A percentile compares a stretch with the other conserved stretches of the same genome.
These are phyloP conservation scores for Sporothrix humicola DNA, from an alignment of 2,329 filamentous ascomycete species.

Conservation along the genomic window DNA sequence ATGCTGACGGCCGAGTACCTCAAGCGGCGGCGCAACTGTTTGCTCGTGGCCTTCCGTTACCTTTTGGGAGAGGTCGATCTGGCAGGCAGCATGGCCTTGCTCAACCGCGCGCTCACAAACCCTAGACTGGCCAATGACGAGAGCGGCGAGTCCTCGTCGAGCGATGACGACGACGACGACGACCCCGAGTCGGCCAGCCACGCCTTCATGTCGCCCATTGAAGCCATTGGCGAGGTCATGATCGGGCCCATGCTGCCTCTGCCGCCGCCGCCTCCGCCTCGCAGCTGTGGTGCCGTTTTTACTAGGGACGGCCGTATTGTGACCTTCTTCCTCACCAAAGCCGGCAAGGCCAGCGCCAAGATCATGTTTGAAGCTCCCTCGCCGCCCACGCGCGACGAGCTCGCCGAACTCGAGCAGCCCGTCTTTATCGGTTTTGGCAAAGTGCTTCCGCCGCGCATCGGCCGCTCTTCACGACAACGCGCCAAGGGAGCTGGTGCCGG, in stretches of 20 bases:
- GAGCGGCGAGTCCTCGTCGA: slow-evolving; percentile 57
- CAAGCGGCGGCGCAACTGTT: slow-evolving; percentile 63
- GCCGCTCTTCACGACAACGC: slow-evolving; percentile 49
- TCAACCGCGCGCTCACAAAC: slow-evolving; percentile 60
- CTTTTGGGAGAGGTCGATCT: slow-evolving; percentile 67
- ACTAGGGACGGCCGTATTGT: slow-evolving; percentile 66
- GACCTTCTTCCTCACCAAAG: slow-evolving; percentile 73
- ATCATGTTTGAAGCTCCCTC: slow-evolving; percentile 56
- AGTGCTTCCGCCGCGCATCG: slow-evolving; percentile 31
- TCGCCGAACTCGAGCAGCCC: slow-evolving; percentile 36
- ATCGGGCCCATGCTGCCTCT: slow-evolving; percentile 13
- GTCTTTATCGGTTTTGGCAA: slow-evolving; percentile 39
- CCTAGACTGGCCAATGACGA: slow-evolving; percentile 62
- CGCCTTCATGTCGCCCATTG: slow-evolving; percentile 21
- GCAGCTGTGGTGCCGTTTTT: slow-evolving; percentile 66
- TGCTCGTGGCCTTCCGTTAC: slow-evolving; percentile 67
- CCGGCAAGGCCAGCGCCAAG: slow-evolving; percentile 60
- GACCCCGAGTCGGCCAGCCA: slow-evolving; percentile 59
- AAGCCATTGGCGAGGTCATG: background rate
- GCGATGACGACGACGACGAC: slow-evolving; percentile 57
- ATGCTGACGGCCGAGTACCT: slow-evolving; percentile 62
- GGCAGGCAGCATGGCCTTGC: slow-evolving; percentile 64
- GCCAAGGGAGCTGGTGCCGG: slow-evolving; percentile 49
- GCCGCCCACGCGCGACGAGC: slow-evolving; percentile 39
- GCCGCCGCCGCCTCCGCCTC: slow-evolving; percentile 61